Base-by-base conservation (phyloP, 176 grass and related monocot genomes). In the Hsuehochloa calcarea region DNA sequence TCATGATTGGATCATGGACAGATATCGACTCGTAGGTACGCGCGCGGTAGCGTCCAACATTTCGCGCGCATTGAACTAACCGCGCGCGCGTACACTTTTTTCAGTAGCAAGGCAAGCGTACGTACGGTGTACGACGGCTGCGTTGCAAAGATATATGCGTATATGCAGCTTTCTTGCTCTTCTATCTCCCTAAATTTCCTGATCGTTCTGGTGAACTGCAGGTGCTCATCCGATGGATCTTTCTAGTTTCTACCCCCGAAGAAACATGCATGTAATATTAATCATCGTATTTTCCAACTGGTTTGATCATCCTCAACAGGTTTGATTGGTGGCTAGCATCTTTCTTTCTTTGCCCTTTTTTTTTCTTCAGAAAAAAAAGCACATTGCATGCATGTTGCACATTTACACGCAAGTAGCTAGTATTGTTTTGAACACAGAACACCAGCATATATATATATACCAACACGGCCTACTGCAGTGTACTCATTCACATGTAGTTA, bases 1-100 rank as follows among this genome's bases (percentile, higher is more conserved):
- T 29, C 72, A 82, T 77, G 86, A 88, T 82, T 88, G 86, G 26
- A 40, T 60, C 51, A 41, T 70, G 71, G 72, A 60, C 62, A 20
- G 38, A 54, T 19, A 39, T 31, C 12, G 49, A 5, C n/a, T 74
- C 4, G 45, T 58, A 81, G 46, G 85, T 69, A 70, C 52, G 75
- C 54, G 46, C 77, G 16, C 43, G 20, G 64, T 54, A 14, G 46
- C 29, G 17, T 15, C 62, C 23, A 26, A 23, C 23, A 2, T 61
- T 61, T 23, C 3, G 55, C 55, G 55, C 55, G 55, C 55, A 23
- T 58, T 23, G 55, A 58, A 23, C 55, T n/a, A 58, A 10, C n/a
- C 58, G 56, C 56, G 58, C 58, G 10, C 58, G n/a, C 5, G n/a
- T 26, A 1, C 58, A 11, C 58, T 5, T 60, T 26, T 60, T 26